Percentiles rank a stretch among this genome's conserved stretches.
phyloP scores from a whole-genome alignment of 345 rosid genomes.

The Euclidium syriacum region DNA sequence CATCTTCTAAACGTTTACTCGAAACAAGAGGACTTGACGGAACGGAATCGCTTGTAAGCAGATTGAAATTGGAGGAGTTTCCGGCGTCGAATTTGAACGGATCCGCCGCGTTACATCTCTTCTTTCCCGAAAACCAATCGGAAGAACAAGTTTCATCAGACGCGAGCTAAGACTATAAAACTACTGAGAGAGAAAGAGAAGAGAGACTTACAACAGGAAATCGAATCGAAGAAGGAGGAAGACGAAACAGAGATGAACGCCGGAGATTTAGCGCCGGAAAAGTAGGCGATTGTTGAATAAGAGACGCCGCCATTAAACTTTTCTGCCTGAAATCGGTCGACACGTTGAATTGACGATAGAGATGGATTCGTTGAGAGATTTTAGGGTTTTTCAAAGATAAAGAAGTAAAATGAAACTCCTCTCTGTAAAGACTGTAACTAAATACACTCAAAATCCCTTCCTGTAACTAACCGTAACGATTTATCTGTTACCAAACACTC shows the following conservation, averaged over 20 bases:
- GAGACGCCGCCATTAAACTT: constrained; percentile 19
- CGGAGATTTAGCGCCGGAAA: constrained; percentile 21
- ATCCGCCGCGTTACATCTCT: constrained; percentile 68
- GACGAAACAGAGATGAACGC: constrained; percentile 8
- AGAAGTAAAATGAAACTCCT: no score
- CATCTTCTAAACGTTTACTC: constrained; percentile 27
- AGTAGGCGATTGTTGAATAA: constrained; percentile 13
- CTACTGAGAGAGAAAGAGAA: neutral
- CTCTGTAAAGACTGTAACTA: no score
- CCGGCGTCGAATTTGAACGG: constrained; percentile 55
- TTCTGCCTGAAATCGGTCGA: neutral
- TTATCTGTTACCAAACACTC: constrained; percentile 1
- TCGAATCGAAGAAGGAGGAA: constrained; percentile 14
- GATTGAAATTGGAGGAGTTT: constrained; percentile 40
- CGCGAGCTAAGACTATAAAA: neutral
- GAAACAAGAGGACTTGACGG: constrained; percentile 40
- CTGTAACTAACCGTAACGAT: neutral
- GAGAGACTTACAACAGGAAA: constrained; percentile 25
- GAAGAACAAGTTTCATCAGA: neutral
- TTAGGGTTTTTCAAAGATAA: no score
- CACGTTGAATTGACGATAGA: neutral
- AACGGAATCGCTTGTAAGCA: constrained; percentile 27
- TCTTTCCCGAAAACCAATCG: neutral
- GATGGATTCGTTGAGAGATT: neutral
- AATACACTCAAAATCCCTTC: neutral